Percentiles rank a stretch among this genome's conserved stretches.
Conservation (phyloP, 129 eudicot species). For the Flaveria trinervia region DNA sequence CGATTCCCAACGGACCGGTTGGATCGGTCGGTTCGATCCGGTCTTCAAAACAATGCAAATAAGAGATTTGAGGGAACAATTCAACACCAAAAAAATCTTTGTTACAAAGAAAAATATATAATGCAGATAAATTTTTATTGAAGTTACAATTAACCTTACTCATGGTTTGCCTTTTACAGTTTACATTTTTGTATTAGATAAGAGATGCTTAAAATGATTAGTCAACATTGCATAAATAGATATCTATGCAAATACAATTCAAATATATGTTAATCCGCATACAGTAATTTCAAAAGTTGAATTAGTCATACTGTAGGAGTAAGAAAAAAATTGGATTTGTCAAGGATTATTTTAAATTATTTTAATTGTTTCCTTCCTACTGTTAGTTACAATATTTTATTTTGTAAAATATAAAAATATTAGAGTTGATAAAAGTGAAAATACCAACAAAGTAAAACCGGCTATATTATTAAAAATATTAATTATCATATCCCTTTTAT, state of each 20-base stretch:
- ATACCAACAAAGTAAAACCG: background rate
- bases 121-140: too few relatives aligned
- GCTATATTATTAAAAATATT: background rate
- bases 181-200: background rate
- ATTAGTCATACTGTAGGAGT: background rate
- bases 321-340: background rate
- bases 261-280: background rate
- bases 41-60: too few relatives aligned
- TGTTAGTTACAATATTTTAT: background rate
- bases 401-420: background rate
- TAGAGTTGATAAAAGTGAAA: background rate
- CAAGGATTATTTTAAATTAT: background rate
- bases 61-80: too few relatives aligned
- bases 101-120: too few relatives aligned
- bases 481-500: background rate
- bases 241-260: background rate
- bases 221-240: background rate
- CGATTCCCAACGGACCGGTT: too few relatives aligned
- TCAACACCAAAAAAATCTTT: too few relatives aligned
- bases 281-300: too few relatives aligned
- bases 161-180: too few relatives aligned
- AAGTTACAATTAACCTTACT: too few relatives aligned
- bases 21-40: too few relatives aligned
- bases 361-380: too few relatives aligned
- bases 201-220: background rate